Evolutionary conservation across 345 rosid genomes (phyloP), one percentile per base, ranked within the genome.

Genomic region (Brassica rapa): DNA sequence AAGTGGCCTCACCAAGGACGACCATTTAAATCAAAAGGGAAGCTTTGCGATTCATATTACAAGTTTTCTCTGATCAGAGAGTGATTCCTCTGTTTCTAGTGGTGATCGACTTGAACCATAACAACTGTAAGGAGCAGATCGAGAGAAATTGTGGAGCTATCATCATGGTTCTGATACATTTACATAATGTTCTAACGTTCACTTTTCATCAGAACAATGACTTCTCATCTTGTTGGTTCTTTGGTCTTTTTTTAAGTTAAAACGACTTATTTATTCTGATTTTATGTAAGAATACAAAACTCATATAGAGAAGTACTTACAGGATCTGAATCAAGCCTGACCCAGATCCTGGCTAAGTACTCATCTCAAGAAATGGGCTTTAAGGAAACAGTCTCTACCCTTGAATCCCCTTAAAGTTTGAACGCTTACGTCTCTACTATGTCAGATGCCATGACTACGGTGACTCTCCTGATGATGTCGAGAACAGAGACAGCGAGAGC

Each of bases 61-160:
- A 35, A 35, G 41, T 35, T 33, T 33, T 33, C 8, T 33, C 37
- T 7, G 1, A 33, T 33, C 37, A 33, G 37, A 7, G 4, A 9
- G 73, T 81, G 4, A 23, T 81, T 76, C 84, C 66, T 53, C 53
- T 91, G 55, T 83, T 91, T 68, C 94, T 91, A 0, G 80, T 88
- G 56, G 86, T 85, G 3, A 32, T 91, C 39, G 87, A 91, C 70
- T 84, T 91, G 59, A 53, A 79, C 71, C 93, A 91, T 14, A 84
- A 79, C 64, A 88, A 88, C 49, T 88, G 93, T 94, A 89, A 84
- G 78, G 93, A 91, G 84, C 94, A 88, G 85, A 77, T 89, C 27
- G 85, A 85, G 37, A 87, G 57, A 19, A 86, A 81, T 39, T 88
- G 91, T 78, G 85, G 84, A 8, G 87, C 92, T 24, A 29, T 30